Percentiles rank a stretch among this genome's conserved stretches.
phyloP scores from a whole-genome alignment of 768 basidiomycete species.

The Amanita polypyramis region DNA sequence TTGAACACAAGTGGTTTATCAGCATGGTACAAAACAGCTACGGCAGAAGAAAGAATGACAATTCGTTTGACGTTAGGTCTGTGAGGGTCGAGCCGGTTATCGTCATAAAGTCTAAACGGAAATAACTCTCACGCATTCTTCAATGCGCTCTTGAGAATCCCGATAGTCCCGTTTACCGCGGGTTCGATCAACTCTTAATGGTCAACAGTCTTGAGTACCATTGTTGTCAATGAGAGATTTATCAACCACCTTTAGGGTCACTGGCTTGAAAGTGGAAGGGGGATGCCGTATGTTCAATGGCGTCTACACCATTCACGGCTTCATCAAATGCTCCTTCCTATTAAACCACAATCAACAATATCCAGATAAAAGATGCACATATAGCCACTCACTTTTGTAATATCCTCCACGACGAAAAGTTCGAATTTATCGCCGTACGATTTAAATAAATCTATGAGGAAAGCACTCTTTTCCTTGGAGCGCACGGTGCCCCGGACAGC shows the following conservation, averaged over 20 bases:
- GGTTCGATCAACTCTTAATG: constrained; percentile 51
- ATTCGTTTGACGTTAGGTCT: constrained; percentile 45
- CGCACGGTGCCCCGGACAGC: constrained; percentile 60
- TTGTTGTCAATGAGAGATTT: too few relatives aligned
- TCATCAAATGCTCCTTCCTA: constrained; percentile 69
- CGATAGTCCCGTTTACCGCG: constrained; percentile 60
- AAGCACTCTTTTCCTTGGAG: constrained; percentile 44
- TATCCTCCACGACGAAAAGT: constrained; percentile 59
- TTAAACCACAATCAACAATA: not conserved
- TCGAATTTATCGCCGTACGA: constrained; percentile 49
- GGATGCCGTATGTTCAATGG: constrained; percentile 59
- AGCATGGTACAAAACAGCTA: constrained; percentile 27
- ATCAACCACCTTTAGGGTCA: constrained; percentile 34
- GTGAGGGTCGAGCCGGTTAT: too few relatives aligned
- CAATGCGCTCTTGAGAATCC: constrained; percentile 47
- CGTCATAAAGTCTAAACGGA: not conserved
- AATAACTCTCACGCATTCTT: constrained; percentile 34
- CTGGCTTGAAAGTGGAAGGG: constrained; percentile 39
- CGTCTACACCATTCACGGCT: constrained; percentile 68
- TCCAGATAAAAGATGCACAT: not conserved
- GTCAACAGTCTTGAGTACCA: not conserved
- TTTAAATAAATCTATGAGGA: constrained; percentile 44
- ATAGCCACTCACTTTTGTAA: constrained; percentile 24
- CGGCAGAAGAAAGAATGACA: constrained; percentile 57
- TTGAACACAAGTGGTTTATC: constrained; percentile 22